Evolutionary conservation across 2,329 filamentous ascomycete genomes (phyloP), one percentile per base, ranked within the genome.

Genomic region (Scytalidium sp.): DNA sequence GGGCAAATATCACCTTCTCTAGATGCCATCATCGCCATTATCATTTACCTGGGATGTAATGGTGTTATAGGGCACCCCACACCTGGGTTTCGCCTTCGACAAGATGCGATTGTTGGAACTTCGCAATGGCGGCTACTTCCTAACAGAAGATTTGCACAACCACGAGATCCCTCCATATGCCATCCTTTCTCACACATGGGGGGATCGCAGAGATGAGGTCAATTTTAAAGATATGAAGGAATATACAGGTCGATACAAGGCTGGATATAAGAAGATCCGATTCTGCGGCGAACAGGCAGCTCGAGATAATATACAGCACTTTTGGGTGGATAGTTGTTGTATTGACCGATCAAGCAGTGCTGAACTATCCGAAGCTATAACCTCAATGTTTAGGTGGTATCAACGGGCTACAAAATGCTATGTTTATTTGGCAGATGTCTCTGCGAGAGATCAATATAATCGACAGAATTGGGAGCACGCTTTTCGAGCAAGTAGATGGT

Each of bases 371-470:
- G 32, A 52, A 46, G 51, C 51, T 29, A 51, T 53, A 36, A 51
- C 46, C 48, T 51, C 43, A 9, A 53, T 53, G 51, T 53, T 47
- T 39, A 32, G 29, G 19, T 54, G 51, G 51, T 54, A 54, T 36
- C 36, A 47, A 22, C 43, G 43, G n/a, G 43, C 51, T 23, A 39
- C 19, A 7, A 45, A 47, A 45, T 54, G 49, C 51, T 54, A 54
- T 49, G 50, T 48, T 40, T 54, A 54, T 48, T 50, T 54, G 27
- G 43, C 44, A 47, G 49, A 50, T 50, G 49, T 50, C 40, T 48
- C 15, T 5, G 43, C 22, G 20, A 20, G 32, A 8, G 32, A 46
- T 41, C 29, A n/a, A 46, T 23, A 42, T 10, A 22, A 46, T 29
- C 19, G 25, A 10, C 11, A 8, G 36, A 40, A n/a, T 41, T n/a